Base-by-base conservation (phyloP, 2,329 filamentous ascomycete species). In the Fusarium sp. region DNA sequence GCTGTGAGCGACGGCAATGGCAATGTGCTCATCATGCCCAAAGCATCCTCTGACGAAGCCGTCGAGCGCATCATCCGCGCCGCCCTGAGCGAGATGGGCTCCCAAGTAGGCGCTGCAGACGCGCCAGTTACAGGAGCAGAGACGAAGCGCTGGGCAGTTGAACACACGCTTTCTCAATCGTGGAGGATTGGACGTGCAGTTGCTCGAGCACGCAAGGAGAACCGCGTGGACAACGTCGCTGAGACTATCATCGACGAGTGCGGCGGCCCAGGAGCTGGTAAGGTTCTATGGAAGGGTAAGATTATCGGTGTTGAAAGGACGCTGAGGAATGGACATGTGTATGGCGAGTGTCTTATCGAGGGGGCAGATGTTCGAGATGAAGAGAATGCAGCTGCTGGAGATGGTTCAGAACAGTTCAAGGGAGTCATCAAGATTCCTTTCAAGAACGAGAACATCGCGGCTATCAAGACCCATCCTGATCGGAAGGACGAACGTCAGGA, bases 391-490 rank as follows among this genome's bases (percentile, higher is more conserved):
- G 26, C 52, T 7, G 44, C 54, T 14, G 36, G 58, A 47, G 39
- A 51, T 13, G 19, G 24, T 3, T 4, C 49, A 2, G n/a, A 67
- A 3, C 71, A 77, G 33, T 79, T 84, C 75, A 62, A 73, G 43
- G 88, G 88, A 1, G 69, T 77, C 31, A 78, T 91, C 74, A 89
- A 87, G 73, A 89, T 92, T 49, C 89, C 90, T 0, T 92, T 92
- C 81, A 92, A 92, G 79, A 92, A 92, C 76, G 90, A 93, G 74
- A 92, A 92, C 71, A 90, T 92, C 44, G 86, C 86, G n/a, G 89
- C 87, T 1, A 78, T 84, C 45, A 78, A 71, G 51, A 67, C 81
- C 1, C 67, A 73, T 26, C 55, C 78, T 7, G 75, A 75, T 13
- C 69, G 77, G 15, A 69, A 73, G 2, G 75, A 78, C n/a, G 83